Evolutionary conservation across 768 basidiomycete species (phyloP).

Genomic region (Butyriboletus loyo): DNA sequence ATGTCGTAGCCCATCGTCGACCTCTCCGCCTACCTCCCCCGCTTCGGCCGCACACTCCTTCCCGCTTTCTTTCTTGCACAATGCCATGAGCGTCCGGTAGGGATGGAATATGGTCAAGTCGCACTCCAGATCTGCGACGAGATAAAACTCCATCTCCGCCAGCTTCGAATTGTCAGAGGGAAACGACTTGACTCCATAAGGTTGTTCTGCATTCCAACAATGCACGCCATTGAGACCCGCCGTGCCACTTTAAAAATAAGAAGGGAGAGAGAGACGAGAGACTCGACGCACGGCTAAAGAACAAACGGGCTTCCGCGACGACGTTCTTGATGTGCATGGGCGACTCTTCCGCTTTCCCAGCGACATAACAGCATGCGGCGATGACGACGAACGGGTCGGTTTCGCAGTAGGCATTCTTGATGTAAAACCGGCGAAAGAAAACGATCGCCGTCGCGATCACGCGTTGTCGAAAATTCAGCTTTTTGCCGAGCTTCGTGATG

Average conservation of each 20-base stretch:
- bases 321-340: slow-evolving; percentile 94
- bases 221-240: not conserved
- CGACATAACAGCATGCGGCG: slow-evolving; percentile 91
- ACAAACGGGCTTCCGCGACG: slow-evolving; percentile 71
- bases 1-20: slow-evolving; percentile 59
- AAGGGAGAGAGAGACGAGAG: not conserved
- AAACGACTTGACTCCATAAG: slow-evolving; percentile 75
- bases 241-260: not conserved
- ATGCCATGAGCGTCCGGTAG: slow-evolving; percentile 79
- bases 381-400: slow-evolving; percentile 94
- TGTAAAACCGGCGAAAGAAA: slow-evolving; percentile 95
- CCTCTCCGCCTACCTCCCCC: slow-evolving; percentile 49
- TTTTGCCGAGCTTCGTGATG: slow-evolving; percentile 84
- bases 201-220: slow-evolving; percentile 43
- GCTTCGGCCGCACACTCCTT: slow-evolving; percentile 51
- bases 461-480: slow-evolving; percentile 78
- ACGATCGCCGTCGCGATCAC: slow-evolving; percentile 93
- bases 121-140: slow-evolving; percentile 94
- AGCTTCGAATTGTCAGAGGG: slow-evolving; percentile 86
- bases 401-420: slow-evolving; percentile 93
- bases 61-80: slow-evolving; percentile 60
- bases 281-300: slow-evolving; percentile 69
- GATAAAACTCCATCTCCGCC: slow-evolving; percentile 99
- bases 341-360: slow-evolving; percentile 95
- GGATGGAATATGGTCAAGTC: slow-evolving; percentile 93